Conservation (phyloP, 495 filamentous ascomycete genomes). For the Hypoxylon trugodes region DNA sequence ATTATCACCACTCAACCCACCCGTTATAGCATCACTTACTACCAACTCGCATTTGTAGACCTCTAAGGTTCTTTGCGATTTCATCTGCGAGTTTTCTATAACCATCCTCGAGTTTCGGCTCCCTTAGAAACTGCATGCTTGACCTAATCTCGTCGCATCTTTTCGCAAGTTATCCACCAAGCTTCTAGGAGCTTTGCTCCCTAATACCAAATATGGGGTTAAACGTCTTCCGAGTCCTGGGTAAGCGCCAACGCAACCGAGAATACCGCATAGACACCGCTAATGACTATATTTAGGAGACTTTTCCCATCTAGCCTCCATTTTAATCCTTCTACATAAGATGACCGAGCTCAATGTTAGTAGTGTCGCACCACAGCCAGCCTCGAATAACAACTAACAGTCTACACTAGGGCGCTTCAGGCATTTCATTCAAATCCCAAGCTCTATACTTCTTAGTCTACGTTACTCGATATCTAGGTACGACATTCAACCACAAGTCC, state of each 20-base stretch:
- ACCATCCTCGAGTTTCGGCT: conserved; percentile 12
- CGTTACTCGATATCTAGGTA: conserved; percentile 88
- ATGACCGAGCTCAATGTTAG: conserved; percentile 89
- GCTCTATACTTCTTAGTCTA: conserved; percentile 93
- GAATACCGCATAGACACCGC: neutral
- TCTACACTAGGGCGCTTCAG: conserved; percentile 83
- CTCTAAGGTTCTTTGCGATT: conserved; percentile 37
- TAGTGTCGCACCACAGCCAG: conserved; percentile 13
- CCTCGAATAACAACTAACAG: conserved; percentile 24
- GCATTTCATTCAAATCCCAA: conserved; percentile 98
- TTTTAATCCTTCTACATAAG: conserved; percentile 93
- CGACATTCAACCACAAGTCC: conserved; percentile 15
- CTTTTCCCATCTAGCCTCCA: conserved; percentile 93
- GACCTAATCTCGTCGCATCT: neutral
- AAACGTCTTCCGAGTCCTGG: conserved; percentile 87
- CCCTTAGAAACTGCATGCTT: neutral
- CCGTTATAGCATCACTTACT: neutral
- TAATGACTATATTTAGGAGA: conserved; percentile 66
- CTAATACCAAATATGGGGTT: conserved; percentile 62
- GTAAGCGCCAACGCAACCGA: conserved; percentile 56
- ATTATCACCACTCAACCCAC: conserved; percentile 9
- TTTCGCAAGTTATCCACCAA: conserved; percentile 11
- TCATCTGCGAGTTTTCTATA: conserved; percentile 5
- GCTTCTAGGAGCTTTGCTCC: conserved; percentile 42
- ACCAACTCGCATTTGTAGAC: neutral